Evolutionary conservation across 2,329 filamentous ascomycete species (phyloP).

Genomic region (Verticillium zaregamsianum): DNA sequence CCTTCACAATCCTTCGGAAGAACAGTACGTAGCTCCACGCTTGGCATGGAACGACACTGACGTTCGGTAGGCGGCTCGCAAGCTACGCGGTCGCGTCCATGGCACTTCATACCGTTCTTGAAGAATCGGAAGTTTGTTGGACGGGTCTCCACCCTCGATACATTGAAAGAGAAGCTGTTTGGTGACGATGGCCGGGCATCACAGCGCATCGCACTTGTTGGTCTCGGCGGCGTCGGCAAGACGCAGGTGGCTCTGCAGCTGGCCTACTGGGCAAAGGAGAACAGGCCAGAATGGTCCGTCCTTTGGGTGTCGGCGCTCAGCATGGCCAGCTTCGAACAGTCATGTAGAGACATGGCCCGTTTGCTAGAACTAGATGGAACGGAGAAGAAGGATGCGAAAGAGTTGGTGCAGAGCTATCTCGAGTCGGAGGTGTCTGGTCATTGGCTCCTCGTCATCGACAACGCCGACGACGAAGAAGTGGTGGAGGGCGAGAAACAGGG

Average conservation of each 20-base stretch:
- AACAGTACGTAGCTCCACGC: too few species aligned
- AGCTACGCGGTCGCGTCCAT: too few species aligned
- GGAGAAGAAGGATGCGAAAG: conserved; percentile 11
- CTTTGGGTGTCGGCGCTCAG: too few species aligned
- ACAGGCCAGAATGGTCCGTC: too few species aligned
- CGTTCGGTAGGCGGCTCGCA: too few species aligned
- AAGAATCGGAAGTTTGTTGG: not conserved
- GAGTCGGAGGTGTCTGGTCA: conserved; percentile 17
- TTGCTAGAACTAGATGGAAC: conserved; percentile 12
- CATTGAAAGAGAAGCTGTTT: not conserved
- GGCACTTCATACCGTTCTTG: too few species aligned
- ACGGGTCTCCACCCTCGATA: not conserved
- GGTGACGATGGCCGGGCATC: not conserved
- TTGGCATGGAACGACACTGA: too few species aligned
- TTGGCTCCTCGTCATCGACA: conserved; percentile 30
- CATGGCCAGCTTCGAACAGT: conserved; percentile 6
- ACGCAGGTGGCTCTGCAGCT: conserved; percentile 4
- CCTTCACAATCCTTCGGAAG: too few species aligned
- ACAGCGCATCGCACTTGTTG: not conserved
- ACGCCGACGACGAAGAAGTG: conserved; percentile 25
- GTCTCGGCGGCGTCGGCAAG: conserved; percentile 7
- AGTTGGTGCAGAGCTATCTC: conserved; percentile 20
- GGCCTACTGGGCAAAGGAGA: not conserved
- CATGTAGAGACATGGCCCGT: conserved; percentile 20
- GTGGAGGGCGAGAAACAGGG: conserved; percentile 9